Conservation (phyloP, 495 filamentous ascomycete species). For the Poronia punctata region DNA sequence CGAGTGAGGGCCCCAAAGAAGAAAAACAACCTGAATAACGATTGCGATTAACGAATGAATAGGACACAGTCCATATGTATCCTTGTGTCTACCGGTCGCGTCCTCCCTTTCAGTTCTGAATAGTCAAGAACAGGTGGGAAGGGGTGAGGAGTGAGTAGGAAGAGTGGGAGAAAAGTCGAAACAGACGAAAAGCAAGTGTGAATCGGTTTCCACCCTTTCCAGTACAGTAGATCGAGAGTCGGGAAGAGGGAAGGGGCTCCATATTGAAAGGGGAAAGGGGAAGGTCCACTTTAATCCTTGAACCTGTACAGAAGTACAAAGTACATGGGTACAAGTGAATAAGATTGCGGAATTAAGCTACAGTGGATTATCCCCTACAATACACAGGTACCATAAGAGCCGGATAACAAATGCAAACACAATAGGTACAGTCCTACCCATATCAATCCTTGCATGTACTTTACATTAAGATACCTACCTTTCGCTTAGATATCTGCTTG, state of each 20-base stretch:
- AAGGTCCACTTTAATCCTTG: too few species aligned
- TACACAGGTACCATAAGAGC: too few species aligned
- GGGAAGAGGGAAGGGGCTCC: conserved; percentile 6
- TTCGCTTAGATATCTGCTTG: too few species aligned
- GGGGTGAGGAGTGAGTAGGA: conserved; percentile 15
- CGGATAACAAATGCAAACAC: too few species aligned
- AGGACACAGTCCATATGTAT: conserved; percentile 14
- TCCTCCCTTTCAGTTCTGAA: conserved; percentile 1
- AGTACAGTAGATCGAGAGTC: conserved; percentile 11
- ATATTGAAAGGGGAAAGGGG: not conserved
- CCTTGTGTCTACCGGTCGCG: conserved; percentile 5
- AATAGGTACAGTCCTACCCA: too few species aligned
- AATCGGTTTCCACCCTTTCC: conserved; percentile 20
- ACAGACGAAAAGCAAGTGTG: conserved; percentile 24
- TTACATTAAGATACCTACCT: too few species aligned
- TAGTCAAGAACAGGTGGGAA: conserved; percentile 8
- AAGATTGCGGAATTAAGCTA: too few species aligned
- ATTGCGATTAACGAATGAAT: conserved; percentile 24
- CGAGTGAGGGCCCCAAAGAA: conserved; percentile 7
- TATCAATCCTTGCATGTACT: too few species aligned
- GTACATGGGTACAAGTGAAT: too few species aligned
- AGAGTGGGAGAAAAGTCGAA: conserved; percentile 15
- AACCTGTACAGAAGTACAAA: too few species aligned
- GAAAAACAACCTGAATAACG: conserved; percentile 20
- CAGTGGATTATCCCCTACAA: too few species aligned